These are phyloP conservation scores for Madurella fahalii DNA, from an alignment of 2,329 filamentous ascomycete genomes.

Conservation along the genomic window DNA sequence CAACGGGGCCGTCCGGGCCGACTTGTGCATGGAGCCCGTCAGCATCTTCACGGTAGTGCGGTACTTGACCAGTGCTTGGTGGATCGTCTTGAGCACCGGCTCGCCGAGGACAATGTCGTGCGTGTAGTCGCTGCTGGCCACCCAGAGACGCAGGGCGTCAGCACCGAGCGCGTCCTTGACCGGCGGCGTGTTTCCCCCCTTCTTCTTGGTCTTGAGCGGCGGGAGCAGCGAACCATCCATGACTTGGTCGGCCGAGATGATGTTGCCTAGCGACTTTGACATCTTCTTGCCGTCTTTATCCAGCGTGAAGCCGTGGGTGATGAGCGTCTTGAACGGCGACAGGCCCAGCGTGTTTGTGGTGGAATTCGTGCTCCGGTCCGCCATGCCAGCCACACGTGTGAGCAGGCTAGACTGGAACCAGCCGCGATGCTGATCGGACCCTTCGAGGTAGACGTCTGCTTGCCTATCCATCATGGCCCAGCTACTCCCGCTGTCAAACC, in stretches of 20 bases:
- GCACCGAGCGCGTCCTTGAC: conserved; percentile 71
- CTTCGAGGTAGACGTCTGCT: conserved; percentile 89
- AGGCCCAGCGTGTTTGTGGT: conserved; percentile 33
- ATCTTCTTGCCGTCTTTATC: conserved; percentile 93
- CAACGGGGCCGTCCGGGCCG: conserved; percentile 47
- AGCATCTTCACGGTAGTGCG: conserved; percentile 88
- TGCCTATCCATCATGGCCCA: conserved; percentile 62
- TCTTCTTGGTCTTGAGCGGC: conserved; percentile 58
- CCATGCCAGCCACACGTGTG: conserved; percentile 69
- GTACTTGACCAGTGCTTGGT: conserved; percentile 77
- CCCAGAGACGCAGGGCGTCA: conserved; percentile 87
- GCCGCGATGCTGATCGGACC: conserved; percentile 90
- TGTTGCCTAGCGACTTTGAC: conserved; percentile 95
- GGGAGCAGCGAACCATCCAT: conserved; percentile 79
- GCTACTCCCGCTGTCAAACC: conserved; percentile 97
- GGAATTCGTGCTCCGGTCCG: conserved; percentile 34
- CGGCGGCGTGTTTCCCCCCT: conserved; percentile 33
- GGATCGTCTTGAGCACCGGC: conserved; percentile 70
- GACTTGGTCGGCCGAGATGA: conserved; percentile 74
- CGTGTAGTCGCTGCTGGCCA: conserved; percentile 86
- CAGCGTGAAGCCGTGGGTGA: conserved; percentile 93
- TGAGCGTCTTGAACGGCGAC: conserved; percentile 79
- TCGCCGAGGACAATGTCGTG: conserved; percentile 79
- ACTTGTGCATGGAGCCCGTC: conserved; percentile 65
- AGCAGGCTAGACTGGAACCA: conserved; percentile 98